Base-by-base conservation (phyloP, 352 stramenopile species). In the Pythium aphanidermatum region DNA sequence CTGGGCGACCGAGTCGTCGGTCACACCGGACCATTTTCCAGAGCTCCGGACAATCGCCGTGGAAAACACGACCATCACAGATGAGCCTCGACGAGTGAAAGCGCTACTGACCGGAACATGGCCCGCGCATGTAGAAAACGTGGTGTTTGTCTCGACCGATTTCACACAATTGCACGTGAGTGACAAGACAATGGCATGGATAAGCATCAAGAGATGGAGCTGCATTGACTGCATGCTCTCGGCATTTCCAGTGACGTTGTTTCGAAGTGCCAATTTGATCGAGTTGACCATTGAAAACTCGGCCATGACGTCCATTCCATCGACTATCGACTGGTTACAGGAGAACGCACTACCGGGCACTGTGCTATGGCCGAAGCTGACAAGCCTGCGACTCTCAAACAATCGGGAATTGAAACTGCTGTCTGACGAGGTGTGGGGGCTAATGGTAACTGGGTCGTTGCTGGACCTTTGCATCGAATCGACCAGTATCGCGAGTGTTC, bases 401-500 rank as follows among this genome's bases (percentile, higher is more conserved):
- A 41, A 34, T 32, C 24, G 10, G 10, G 14, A 33, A 16, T 21
- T 50, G 1, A 9, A 28, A 11, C n/a, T 19, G 14, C 21, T 41
- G 4, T 12, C 43, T 1, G 31, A 50, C 8, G 43, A 33, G 3
- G 23, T 41, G n/a, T 50, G 43, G 43, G 19, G 3, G 23, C 10
- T 50, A 9, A n/a, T 41, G 7, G 19, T 25, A 9, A 25, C 2
- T 19, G 30, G 23, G 3, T 41, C 43, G 5, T 32, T 50, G 5
- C 28, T 25, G 21, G 11, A 38, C 6, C 11, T 49, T n/a, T 16
- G 13, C 2, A 28, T 49, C 32, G 2, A 7, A 19, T 29, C 13
- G 12, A 33, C 42, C 9, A 49, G 40, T 23, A 4, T 49, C 4
- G 29, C 41, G 9, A 23, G 12, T 2, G 40, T 49, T 40, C 42